phyloP scores from a whole-genome alignment of 768 basidiomycete species.

The Stropharia rugosoannulata region DNA sequence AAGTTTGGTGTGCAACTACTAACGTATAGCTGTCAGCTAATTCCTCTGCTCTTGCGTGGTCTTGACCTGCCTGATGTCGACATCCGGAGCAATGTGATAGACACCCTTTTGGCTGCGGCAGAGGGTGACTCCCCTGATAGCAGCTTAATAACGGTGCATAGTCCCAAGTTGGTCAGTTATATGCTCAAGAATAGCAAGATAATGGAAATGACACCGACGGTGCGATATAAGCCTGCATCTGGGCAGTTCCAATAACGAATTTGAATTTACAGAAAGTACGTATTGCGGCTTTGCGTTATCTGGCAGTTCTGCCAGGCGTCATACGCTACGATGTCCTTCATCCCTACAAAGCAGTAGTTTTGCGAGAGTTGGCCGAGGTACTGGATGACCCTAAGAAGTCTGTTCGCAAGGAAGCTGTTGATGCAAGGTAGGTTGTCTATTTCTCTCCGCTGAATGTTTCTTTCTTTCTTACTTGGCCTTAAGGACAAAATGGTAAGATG shows the following conservation, averaged over 20 bases:
- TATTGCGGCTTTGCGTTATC: constrained; percentile 68
- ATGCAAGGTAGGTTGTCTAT: constrained; percentile 48
- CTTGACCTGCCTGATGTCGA: constrained; percentile 73
- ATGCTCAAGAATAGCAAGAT: constrained; percentile 68
- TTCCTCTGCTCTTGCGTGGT: constrained; percentile 85
- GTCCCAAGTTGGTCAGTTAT: constrained; percentile 62
- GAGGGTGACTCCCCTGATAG: constrained; percentile 50
- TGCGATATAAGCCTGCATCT: constrained; percentile 27
- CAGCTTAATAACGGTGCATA: constrained; percentile 63
- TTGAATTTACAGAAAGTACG: constrained; percentile 61
- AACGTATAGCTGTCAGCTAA: constrained; percentile 51
- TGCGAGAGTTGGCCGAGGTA: constrained; percentile 70
- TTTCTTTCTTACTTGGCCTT: constrained; percentile 1
- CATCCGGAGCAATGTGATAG: constrained; percentile 79
- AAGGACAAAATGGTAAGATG: constrained; percentile 48
- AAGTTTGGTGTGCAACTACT: background rate
- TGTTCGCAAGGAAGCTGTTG: constrained; percentile 88
- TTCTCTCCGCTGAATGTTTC: background rate
- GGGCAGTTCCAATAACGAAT: background rate
- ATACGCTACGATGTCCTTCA: constrained; percentile 86
- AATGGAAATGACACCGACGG: constrained; percentile 53
- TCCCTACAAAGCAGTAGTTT: constrained; percentile 68
- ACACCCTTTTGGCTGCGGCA: constrained; percentile 72
- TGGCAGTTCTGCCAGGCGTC: constrained; percentile 69
- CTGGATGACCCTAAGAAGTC: constrained; percentile 88